Conservation (phyloP, 2,329 filamentous ascomycete species). For the Fusarium liriodendri region DNA sequence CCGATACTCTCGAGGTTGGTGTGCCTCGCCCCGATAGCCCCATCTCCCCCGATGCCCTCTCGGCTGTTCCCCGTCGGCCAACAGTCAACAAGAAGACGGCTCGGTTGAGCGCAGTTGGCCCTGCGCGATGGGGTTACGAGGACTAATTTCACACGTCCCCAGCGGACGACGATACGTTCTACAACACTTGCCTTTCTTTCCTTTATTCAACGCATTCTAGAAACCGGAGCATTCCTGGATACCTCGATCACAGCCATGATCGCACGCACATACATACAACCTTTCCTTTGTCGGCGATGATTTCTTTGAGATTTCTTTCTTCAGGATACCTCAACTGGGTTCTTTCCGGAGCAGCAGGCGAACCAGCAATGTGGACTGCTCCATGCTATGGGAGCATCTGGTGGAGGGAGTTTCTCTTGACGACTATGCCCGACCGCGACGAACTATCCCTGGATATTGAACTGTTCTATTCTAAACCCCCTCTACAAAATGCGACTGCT, state of each 20-base stretch:
- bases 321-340: conserved; percentile 18
- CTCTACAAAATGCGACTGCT: conserved; percentile 23
- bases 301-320: conserved; percentile 16
- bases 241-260: conserved; percentile 35
- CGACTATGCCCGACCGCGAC: conserved; percentile 16
- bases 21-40: conserved; percentile 56
- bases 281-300: conserved; percentile 43
- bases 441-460: conserved; percentile 15
- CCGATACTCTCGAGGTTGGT: conserved; percentile 36
- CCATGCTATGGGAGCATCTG: conserved; percentile 13
- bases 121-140: conserved; percentile 37
- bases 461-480: conserved; percentile 26
- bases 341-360: conserved; percentile 21
- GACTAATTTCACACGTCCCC: conserved; percentile 25
- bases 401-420: conserved; percentile 18
- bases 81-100: conserved; percentile 54
- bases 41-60: conserved; percentile 50
- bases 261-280: conserved; percentile 23
- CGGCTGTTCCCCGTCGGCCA: conserved; percentile 37
- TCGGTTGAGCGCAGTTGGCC: conserved; percentile 50
- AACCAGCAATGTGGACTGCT: not conserved
- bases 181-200: conserved; percentile 16
- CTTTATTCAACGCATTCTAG: conserved; percentile 25
- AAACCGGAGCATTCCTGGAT: conserved; percentile 34
- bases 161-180: conserved; percentile 23